Conservation (phyloP, 805 yeast species). For the Kodamaea jinghongensis region DNA sequence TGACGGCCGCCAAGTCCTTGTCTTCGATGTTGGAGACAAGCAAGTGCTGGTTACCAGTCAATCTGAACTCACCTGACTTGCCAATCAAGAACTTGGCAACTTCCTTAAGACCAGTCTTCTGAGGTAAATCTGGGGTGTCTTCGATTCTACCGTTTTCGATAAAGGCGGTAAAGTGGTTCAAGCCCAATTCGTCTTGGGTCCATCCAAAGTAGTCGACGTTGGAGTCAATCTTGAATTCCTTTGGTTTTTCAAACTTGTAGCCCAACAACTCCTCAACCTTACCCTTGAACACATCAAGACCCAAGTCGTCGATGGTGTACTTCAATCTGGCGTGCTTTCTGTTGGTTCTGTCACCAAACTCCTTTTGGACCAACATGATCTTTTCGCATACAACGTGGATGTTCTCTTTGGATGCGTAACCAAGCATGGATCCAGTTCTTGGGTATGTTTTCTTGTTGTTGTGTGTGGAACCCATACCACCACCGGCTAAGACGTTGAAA, state of each 20-base stretch:
- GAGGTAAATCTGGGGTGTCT: conserved; percentile 86
- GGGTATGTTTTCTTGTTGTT: conserved; percentile 96
- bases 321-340: conserved; percentile 97
- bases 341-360: conserved; percentile 89
- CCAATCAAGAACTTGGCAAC: conserved; percentile 68
- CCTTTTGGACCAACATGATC: conserved; percentile 92
- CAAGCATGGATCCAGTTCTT: conserved; percentile 85
- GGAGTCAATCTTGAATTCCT: conserved; percentile 73
- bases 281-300: conserved; percentile 75
- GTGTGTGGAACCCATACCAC: conserved; percentile 99
- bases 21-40: conserved; percentile 71
- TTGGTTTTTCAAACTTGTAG: conserved; percentile 64
- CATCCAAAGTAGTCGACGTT: conserved; percentile 93
- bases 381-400: conserved; percentile 81
- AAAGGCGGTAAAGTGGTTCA: conserved; percentile 88
- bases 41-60: conserved; percentile 95
- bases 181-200: conserved; percentile 80
- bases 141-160: conserved; percentile 96
- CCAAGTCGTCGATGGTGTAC: conserved; percentile 93
- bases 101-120: conserved; percentile 79
- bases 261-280: conserved; percentile 87
- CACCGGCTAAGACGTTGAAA: conserved; percentile 88
- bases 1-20: conserved; percentile 60
- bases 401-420: conserved; percentile 67
- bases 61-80: conserved; percentile 78